Evolutionary conservation across 2,329 filamentous ascomycete genomes (phyloP).

Genomic region (Macrophomina phaseolina): DNA sequence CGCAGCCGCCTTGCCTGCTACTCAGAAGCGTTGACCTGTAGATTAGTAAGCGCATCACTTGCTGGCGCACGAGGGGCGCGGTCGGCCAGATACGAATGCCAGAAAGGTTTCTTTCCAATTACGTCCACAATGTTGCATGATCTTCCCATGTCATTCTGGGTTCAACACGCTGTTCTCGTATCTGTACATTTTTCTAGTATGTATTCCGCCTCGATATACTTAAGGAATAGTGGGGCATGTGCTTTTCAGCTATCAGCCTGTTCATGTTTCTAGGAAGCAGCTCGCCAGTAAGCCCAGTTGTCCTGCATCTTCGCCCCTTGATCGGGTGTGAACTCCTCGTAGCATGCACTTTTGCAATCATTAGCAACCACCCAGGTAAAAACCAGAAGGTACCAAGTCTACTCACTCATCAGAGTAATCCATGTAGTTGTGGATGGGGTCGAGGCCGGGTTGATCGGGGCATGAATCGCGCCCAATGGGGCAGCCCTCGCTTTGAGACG

Average conservation of each 20-base stretch:
- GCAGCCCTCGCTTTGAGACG: constrained; percentile 33
- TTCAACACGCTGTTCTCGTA: no score
- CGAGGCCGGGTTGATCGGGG: constrained; percentile 33
- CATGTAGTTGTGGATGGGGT: constrained; percentile 44
- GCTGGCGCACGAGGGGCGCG: no score
- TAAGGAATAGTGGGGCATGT: no score
- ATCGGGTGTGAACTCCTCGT: constrained; percentile 32
- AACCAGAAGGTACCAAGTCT: background rate
- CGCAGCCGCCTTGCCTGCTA: no score
- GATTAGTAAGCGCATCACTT: no score
- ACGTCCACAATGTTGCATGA: no score
- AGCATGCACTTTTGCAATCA: constrained; percentile 30
- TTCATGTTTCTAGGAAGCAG: background rate
- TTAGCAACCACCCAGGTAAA: constrained; percentile 11
- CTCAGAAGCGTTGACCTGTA: background rate
- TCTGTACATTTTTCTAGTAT: no score
- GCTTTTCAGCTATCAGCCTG: no score
- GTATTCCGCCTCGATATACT: no score
- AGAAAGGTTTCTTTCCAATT: no score
- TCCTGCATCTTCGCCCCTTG: constrained; percentile 31
- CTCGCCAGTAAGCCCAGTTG: constrained; percentile 32
- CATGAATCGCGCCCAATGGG: constrained; percentile 37
- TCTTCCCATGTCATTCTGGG: no score
- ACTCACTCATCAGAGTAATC: constrained; percentile 37
- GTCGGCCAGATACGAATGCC: no score